Percentiles rank a stretch among this genome's conserved stretches.
phyloP scores from a whole-genome alignment of 352 stramenopile genomes.

The Phytophthora cactorum region DNA sequence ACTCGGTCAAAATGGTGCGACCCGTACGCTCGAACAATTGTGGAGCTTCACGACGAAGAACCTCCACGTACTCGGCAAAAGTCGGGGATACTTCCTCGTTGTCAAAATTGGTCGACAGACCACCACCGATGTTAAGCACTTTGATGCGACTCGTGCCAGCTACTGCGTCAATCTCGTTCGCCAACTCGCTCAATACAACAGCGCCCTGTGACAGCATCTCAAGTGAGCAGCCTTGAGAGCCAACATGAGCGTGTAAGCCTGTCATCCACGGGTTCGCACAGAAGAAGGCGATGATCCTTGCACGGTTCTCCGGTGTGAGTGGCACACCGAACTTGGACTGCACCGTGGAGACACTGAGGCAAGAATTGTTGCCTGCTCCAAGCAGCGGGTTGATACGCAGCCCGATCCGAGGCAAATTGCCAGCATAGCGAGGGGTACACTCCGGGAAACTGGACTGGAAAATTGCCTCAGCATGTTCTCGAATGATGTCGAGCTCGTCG shows the following conservation, averaged over 20 bases:
- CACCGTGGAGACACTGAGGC: constrained; percentile 86
- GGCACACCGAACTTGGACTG: constrained; percentile 94
- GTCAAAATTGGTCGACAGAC: constrained; percentile 91
- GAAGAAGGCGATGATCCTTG: constrained; percentile 75
- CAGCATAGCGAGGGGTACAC: constrained; percentile 60
- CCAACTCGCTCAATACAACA: constrained; percentile 73
- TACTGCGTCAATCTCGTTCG: constrained; percentile 81
- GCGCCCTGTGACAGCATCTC: constrained; percentile 88
- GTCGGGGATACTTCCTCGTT: constrained; percentile 68
- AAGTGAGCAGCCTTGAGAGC: constrained; percentile 82
- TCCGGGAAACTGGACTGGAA: constrained; percentile 85
- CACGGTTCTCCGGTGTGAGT: constrained; percentile 60
- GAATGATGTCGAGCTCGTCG: constrained; percentile 88
- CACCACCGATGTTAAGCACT: constrained; percentile 92
- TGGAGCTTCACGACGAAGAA: constrained; percentile 68
- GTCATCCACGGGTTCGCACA: constrained; percentile 89
- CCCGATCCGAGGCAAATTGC: constrained; percentile 81
- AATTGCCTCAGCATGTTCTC: constrained; percentile 84
- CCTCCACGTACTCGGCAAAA: constrained; percentile 86
- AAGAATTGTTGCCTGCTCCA: constrained; percentile 85
- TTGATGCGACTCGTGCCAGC: constrained; percentile 75
- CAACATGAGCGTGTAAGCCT: constrained; percentile 89
- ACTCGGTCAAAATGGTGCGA: constrained; percentile 92
- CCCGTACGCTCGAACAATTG: constrained; percentile 83
- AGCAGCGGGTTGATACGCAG: constrained; percentile 93